Evolutionary conservation across 2,329 filamentous ascomycete genomes (phyloP), one percentile per base, ranked within the genome.

Genomic region (Microcyclospora tardicrescens): DNA sequence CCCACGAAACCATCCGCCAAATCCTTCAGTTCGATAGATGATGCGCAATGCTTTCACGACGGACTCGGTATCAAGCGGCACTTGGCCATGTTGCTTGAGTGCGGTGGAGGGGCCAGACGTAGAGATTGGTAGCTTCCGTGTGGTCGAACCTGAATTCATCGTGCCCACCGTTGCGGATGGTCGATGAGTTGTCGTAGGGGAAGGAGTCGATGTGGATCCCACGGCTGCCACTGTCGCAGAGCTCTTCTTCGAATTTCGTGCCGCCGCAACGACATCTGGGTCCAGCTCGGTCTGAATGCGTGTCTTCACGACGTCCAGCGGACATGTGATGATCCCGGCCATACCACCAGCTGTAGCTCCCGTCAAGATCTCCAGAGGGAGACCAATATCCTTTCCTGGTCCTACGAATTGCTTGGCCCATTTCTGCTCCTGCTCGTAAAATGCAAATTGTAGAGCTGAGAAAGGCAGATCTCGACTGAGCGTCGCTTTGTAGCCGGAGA

Each of bases 401-500:
- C 81, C 76, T 55, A 82, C 79, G 71, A 81, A 93, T 38, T 76
- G 61, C 54, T 81, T 81, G 1, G 91, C 87, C 71, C 84, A 75
- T 34, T 71, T 76, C 53, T 87, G 84, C 57, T 87, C 87, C 61
- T 96, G 84, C 61, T 98, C 91, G 67, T 94, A 98, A 59, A 98
- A 95, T 54, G 93, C 89, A 62, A 98, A 96, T 57, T 98, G 91
- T 10, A 98, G 66, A 1, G 91, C 91, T 0, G 89, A 96, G 58
- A 95, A 98, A 2, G 91, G 91, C 15, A 98, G 71, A 54, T 98
- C 91, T 42, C 91, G 81, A 64, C 84, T 91, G 2, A 98, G 75
- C 0, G 91, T 98, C 10, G 91, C 91, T 60, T 91, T 91, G 67
- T 93, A 98, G n/a, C 91, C 91, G 52, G 93, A 81, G 60, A 95